Percentiles rank a stretch among this genome's conserved stretches.
These are phyloP conservation scores for Solanum chiquidenum DNA, from an alignment of 257 asterid genomes.

Conservation along the genomic window DNA sequence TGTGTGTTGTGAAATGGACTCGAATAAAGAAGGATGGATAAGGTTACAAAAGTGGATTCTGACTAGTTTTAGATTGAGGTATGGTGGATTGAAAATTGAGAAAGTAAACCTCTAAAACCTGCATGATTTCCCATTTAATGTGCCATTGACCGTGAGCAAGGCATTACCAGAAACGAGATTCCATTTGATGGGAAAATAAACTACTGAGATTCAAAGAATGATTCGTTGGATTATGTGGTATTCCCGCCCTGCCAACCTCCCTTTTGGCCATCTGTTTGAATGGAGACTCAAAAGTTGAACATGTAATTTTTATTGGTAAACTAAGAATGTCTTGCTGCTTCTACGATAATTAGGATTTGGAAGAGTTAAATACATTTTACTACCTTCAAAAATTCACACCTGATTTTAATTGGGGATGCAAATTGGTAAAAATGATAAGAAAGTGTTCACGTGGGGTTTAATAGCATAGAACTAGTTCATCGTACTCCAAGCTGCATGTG, in stretches of 20 bases:
- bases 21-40: background rate
- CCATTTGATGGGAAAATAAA: background rate
- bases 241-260: background rate
- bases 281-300: background rate
- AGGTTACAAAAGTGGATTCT: background rate
- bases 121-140: background rate
- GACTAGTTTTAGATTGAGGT: background rate
- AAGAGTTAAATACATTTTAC: background rate
- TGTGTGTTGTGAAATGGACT: background rate
- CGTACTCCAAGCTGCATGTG: background rate
- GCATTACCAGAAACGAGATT: background rate
- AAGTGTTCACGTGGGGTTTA: background rate
- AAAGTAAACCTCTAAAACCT: background rate
- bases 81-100: background rate
- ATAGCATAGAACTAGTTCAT: background rate
- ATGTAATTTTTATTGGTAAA: background rate
- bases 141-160: background rate
- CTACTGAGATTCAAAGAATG: background rate
- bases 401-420: background rate
- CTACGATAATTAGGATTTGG: background rate
- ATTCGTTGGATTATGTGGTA: background rate
- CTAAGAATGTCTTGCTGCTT: background rate
- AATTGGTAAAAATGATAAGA: background rate
- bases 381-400: background rate
- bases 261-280: background rate